These are phyloP conservation scores for Kodamaea sp. DNA, from an alignment of 1,139 yeast genomes.

Conservation along the genomic window DNA sequence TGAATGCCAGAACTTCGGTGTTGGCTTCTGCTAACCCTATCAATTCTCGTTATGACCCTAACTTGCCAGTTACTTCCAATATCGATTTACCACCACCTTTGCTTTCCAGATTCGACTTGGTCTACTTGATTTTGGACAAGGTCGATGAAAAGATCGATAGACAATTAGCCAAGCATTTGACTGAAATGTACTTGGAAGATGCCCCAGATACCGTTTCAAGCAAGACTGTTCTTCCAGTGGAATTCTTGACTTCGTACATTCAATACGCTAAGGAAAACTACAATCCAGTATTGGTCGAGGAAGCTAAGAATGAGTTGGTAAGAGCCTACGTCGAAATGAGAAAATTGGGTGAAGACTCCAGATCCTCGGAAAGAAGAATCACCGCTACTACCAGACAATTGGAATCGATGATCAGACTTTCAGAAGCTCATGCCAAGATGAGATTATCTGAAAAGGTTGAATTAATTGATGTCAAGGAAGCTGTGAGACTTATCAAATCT, in stretches of 20 bases:
- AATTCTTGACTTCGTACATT: conserved; percentile 81
- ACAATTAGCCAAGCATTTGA: conserved; percentile 84
- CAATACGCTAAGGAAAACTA: conserved; percentile 86
- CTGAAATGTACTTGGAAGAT: conserved; percentile 91
- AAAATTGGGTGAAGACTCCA: conserved; percentile 86
- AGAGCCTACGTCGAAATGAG: conserved; percentile 91
- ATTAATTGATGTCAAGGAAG: conserved; percentile 85
- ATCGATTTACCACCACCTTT: conserved; percentile 96
- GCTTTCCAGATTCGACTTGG: conserved; percentile 90
- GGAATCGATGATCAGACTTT: conserved; percentile 83
- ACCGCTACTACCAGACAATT: conserved; percentile 98
- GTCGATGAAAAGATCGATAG: conserved; percentile 87
- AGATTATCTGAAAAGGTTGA: conserved; percentile 72
- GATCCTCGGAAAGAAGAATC: conserved; percentile 84
- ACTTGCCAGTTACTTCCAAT: conserved; percentile 89
- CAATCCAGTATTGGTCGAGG: conserved; percentile 75
- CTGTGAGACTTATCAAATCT: conserved; percentile 85
- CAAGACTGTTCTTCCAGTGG: conserved; percentile 76
- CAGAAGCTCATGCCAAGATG: conserved; percentile 98
- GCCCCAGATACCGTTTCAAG: conserved; percentile 70
- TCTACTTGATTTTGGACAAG: conserved; percentile 86
- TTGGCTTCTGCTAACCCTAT: conserved; percentile 98
- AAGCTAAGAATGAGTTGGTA: conserved; percentile 86
- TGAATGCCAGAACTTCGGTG: conserved; percentile 94
- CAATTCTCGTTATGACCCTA: conserved; percentile 91